Base-by-base conservation (phyloP, 306 rosid species). In the Sicyos baderoa region DNA sequence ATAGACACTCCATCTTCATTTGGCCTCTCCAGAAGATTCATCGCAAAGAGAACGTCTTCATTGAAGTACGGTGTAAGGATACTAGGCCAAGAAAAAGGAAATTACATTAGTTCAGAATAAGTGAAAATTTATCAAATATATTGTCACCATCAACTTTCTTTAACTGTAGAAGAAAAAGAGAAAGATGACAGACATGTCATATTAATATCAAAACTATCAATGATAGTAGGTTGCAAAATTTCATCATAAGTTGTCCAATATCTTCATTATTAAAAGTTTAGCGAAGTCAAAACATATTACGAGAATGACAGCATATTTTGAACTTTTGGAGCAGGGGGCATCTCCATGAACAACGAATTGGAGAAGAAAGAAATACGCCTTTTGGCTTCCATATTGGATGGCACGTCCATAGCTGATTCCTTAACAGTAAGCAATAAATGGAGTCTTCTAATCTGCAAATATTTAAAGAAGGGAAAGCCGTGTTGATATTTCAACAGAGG, bases 321-420 rank as follows among this genome's bases (percentile, higher is more conserved):
- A 80, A 93, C 94, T 93, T 93, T 88, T 72, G 98, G 98, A 59
- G 98, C 91, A 70, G 72, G 49, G 54, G 98, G 98, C 98, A 93
- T 93, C 45, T 88, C 92, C 98, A 93, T 93, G 84, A 88, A 93
- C 86, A 89, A 82, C 0, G 98, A 93, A 77, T 93, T 93, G 73
- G 94, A 85, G 81, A 93, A 93, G 93, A 88, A 93, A 67, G 98
- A 74, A 72, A 93, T 89, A 55, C 98, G 95, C 80, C 97, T 81
- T 76, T 86, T 85, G 71, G 98, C 98, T 82, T 93, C 97, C 91
- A 89, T 82, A 86, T 93, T 88, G 35, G 97, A 81, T 1, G 98
- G 98, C 52, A 93, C 97, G 72, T 93, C 98, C 98, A 89, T 89
- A 54, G 98, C 98, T 73, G 98, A 93, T 82, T 93, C 98, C 85